phyloP scores from a whole-genome alignment of 352 stramenopile genomes.

The Globisporangium cystogenes region DNA sequence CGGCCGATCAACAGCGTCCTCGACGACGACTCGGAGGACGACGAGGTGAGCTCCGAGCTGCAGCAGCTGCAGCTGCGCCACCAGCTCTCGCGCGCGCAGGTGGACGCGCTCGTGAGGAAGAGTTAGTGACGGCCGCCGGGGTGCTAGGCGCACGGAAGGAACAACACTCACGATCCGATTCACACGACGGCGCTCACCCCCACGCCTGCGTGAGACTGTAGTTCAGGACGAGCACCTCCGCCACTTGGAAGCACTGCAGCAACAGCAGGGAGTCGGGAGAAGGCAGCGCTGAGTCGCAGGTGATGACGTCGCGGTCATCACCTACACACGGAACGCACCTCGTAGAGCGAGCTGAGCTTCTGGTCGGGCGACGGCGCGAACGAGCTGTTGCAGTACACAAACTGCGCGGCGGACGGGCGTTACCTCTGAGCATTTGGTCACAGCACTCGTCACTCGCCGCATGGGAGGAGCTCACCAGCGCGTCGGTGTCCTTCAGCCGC shows the following conservation, averaged over 20 bases:
- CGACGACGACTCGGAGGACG: slow-evolving; percentile 55
- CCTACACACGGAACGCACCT: slow-evolving; percentile 28
- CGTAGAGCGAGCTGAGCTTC: slow-evolving; percentile 66
- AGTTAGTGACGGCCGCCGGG: slow-evolving; percentile 3
- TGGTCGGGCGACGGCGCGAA: slow-evolving; percentile 83
- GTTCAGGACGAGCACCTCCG: slow-evolving; percentile 77
- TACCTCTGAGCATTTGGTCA: too few species aligned
- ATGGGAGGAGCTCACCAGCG: slow-evolving; percentile 39
- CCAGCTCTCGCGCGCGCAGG: slow-evolving; percentile 62
- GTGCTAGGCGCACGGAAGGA: background rate
- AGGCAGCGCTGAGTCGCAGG: too few species aligned
- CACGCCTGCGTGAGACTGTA: slow-evolving; percentile 85
- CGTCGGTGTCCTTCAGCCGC: slow-evolving; percentile 65
- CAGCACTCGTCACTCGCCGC: too few species aligned
- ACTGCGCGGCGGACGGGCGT: slow-evolving; percentile 25
- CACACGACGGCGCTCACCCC: slow-evolving; percentile 31
- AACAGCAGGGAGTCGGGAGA: background rate
- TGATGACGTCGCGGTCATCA: too few species aligned
- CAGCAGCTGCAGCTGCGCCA: slow-evolving; percentile 65
- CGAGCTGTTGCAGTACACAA: slow-evolving; percentile 87
- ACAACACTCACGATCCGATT: slow-evolving; percentile 3
- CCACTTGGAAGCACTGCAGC: slow-evolving; percentile 72
- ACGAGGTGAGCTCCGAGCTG: slow-evolving; percentile 57
- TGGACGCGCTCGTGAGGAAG: slow-evolving; percentile 62
- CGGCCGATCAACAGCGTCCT: slow-evolving; percentile 45